A percentile compares a stretch with the other conserved stretches of the same genome.
These are phyloP conservation scores for Proliferodiscus dingleyae DNA, from an alignment of 2,329 filamentous ascomycete species.

Conservation along the genomic window DNA sequence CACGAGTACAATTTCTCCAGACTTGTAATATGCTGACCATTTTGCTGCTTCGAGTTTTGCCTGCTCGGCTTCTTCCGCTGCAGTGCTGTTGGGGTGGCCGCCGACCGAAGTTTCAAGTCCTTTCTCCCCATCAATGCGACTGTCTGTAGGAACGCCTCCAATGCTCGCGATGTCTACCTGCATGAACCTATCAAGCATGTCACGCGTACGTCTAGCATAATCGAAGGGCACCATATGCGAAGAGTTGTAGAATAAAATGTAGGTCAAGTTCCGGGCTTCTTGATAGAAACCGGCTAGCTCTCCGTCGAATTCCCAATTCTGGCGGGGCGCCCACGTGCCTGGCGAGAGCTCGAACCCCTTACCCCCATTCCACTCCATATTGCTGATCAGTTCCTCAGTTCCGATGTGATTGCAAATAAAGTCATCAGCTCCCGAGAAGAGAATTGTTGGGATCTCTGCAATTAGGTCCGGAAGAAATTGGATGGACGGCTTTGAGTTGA, in stretches of 20 bases:
- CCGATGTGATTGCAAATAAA: conserved; percentile 96
- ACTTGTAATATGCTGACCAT: conserved; percentile 68
- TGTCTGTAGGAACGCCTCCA: conserved; percentile 66
- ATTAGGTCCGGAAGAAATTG: conserved; percentile 74
- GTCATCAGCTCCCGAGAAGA: conserved; percentile 92
- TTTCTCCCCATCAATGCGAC: conserved; percentile 66
- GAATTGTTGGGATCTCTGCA: conserved; percentile 68
- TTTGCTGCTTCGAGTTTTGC: conserved; percentile 61
- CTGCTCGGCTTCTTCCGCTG: conserved; percentile 57
- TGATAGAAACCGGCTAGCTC: conserved; percentile 89
- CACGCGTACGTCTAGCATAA: conserved; percentile 75
- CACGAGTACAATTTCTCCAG: conserved; percentile 64
- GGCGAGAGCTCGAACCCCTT: conserved; percentile 86
- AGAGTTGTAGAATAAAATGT: conserved; percentile 90
- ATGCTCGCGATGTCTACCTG: conserved; percentile 85
- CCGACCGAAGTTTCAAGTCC: conserved; percentile 61
- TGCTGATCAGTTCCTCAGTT: conserved; percentile 85
- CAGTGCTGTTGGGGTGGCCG: conserved; percentile 62
- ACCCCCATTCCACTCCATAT: conserved; percentile 85
- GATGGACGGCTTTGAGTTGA: conserved; percentile 67
- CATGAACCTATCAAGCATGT: conserved; percentile 98
- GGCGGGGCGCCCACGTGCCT: conserved; percentile 85
- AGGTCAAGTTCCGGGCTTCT: conserved; percentile 89
- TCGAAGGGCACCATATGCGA: conserved; percentile 99
- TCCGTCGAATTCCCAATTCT: conserved; percentile 90